Evolutionary conservation across 495 filamentous ascomycete species (phyloP), one percentile per base, ranked within the genome.

Genomic region (Xylaria cubensis): DNA sequence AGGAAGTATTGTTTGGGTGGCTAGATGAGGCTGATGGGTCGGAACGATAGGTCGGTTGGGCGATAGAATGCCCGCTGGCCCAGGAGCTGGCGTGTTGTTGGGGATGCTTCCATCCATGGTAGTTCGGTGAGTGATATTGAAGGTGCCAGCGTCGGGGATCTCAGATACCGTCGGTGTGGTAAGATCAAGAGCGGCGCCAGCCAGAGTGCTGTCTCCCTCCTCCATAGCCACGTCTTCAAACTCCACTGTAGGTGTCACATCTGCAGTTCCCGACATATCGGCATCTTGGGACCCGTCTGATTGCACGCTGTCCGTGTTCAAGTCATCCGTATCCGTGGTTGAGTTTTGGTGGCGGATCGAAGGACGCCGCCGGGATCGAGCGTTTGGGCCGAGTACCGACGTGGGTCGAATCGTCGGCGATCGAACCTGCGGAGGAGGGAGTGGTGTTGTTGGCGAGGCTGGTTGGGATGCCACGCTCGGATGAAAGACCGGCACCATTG

Each of bases 111-210:
- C 93, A 81, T 97, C 95, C 34, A 97, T 88, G 5, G 90, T 87
- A 42, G 91, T 92, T 51, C 94, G 90, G 79, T 97, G 96, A n/a
- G 93, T 95, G 76, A 99, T 97, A 79, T 97, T 97, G 81, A 99
- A 97, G 0, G 94, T 94, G 72, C 94, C 93, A 4, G 90, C 88
- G 59, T 97, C 95, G 73, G 92, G 92, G 17, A 90, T 87, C 77
- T 96, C 94, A 1, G 95, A 93, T 0, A 91, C 91, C 64, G 94
- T 92, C 2, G 91, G 90, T 8, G 92, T 91, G 12, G 90, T 89
- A 63, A 97, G 79, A 66, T 90, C 91, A 66, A 97, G 89, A 17
- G 91, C 85, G 2, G 93, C 87, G 41, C 89, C 90, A 53, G 93
- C 92, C 64, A 98, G 86, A 80, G 97, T 92, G 55, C 88, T 84